phyloP scores from a whole-genome alignment of 2,329 filamentous ascomycete genomes.

The Alternaria viburni region DNA sequence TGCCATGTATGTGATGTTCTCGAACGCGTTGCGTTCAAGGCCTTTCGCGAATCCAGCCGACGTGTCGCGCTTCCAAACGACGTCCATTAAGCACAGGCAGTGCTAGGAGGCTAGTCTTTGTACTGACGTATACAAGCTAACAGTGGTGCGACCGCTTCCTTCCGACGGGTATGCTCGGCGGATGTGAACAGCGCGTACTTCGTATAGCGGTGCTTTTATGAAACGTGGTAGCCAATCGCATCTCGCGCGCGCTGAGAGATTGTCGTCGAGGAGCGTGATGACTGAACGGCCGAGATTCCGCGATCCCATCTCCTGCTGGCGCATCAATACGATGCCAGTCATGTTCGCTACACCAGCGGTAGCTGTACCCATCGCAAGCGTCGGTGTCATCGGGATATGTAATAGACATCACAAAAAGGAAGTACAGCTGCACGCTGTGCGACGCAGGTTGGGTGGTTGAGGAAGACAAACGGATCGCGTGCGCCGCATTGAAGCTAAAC shows the following conservation, averaged over 20 bases:
- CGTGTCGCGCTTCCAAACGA: neutral
- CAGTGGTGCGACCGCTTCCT: neutral
- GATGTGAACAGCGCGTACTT: neutral
- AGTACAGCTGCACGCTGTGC: neutral
- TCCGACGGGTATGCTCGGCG: neutral
- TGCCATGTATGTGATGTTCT: neutral
- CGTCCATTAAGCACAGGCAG: neutral
- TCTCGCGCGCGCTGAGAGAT: neutral
- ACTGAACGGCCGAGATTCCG: neutral
- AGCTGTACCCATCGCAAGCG: neutral
- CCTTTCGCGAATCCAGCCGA: neutral
- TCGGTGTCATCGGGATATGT: neutral
- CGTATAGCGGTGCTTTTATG: neutral
- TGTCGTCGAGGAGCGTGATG: neutral
- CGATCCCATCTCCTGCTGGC: neutral
- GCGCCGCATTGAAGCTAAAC: neutral
- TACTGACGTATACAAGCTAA: neutral
- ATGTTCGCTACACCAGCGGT: neutral
- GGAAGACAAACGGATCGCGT: neutral
- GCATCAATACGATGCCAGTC: neutral
- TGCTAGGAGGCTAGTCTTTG: neutral
- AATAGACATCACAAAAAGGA: neutral
- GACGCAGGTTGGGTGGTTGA: neutral
- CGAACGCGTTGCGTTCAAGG: neutral
- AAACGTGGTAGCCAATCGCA: neutral